These are phyloP conservation scores for Pythium folliculosum DNA, from an alignment of 352 stramenopile genomes.

Conservation along the genomic window DNA sequence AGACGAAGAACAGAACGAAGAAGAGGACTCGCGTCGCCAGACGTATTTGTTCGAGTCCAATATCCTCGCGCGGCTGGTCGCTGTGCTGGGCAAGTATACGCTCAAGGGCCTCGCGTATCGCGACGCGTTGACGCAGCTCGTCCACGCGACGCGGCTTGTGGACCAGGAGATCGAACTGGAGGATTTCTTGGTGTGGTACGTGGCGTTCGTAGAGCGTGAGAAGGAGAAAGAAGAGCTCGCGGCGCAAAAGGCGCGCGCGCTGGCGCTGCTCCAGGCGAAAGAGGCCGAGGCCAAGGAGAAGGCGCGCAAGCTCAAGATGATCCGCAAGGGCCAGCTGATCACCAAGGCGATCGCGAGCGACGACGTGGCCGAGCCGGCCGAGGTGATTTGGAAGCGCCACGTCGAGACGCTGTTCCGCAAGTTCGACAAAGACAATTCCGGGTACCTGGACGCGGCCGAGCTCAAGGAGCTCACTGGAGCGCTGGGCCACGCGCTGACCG, in stretches of 20 bases:
- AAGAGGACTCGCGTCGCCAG: background rate
- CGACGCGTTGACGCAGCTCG: conserved; percentile 47
- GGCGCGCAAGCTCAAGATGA: conserved; percentile 38
- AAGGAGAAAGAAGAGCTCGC: conserved; percentile 52
- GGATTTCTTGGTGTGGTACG: conserved; percentile 59
- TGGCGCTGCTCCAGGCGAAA: conserved; percentile 43
- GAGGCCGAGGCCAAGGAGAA: conserved; percentile 45
- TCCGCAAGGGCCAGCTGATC: conserved; percentile 37
- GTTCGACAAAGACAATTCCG: conserved; percentile 59
- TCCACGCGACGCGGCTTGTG: conserved; percentile 25
- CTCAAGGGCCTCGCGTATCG: conserved; percentile 55
- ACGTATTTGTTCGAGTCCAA: conserved; percentile 57
- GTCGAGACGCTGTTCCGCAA: conserved; percentile 50
- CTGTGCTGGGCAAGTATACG: conserved; percentile 51
- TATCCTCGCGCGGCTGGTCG: conserved; percentile 51
- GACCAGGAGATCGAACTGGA: conserved; percentile 50
- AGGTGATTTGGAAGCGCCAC: conserved; percentile 27
- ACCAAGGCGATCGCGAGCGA: conserved; percentile 27
- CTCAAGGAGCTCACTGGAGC: conserved; percentile 45
- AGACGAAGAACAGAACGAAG: background rate
- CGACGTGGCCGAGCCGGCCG: conserved; percentile 12
- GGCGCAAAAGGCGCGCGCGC: conserved; percentile 41
- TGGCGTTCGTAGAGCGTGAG: conserved; percentile 46
- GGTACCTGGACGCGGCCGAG: conserved; percentile 54
- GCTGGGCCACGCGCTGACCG: conserved; percentile 52